Base-by-base conservation (phyloP, 345 rosid genomes). In the Syzygium jambos region DNA sequence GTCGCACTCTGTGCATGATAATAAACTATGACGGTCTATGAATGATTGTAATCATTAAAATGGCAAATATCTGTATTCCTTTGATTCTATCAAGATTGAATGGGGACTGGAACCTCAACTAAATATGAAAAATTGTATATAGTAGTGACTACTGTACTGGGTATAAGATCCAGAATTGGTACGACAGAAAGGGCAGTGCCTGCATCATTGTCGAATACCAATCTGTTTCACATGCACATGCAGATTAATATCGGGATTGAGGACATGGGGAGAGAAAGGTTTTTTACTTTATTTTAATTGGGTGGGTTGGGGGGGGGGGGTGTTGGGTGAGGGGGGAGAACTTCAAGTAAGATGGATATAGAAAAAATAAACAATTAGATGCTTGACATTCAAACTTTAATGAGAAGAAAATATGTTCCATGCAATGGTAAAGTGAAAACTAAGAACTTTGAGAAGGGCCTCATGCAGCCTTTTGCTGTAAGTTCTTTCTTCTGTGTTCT, bases 231-330 rank as follows among this genome's bases (percentile, higher is more conserved):
- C 65, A 59, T 59, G 65, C 65, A 59, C 12, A 68, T 68, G 78
- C 3, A 8, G 23, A 65, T 65, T 16, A 30, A 30, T 65, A 65
- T 30, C 78, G 3, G 78, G 43, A 65, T 65, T 30, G 38, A 65
- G 43, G 78, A 30, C 43, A 30, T 30, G 43, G 78, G 78, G 78
- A 17, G 11, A 7, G 22, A 16, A 38, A 38, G 7, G 30, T 16
- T 65, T 30, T 7, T 29, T 29, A n/a, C 29, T 6, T 6, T 14
- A 1, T 1, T 0, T 0, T 0, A 6, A 5, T 43, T 43, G 46
- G 46, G 46, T 43, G 6, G 7, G 46, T 43, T 43, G 46, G 46
- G 46, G 7, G 1, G 73, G 34, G 19, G 21, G 34, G 4, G 34
- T 0, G 7, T 43, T 43, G 46, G 46, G 46, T 43, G 46, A 43